Conservation (phyloP, 2,329 filamentous ascomycete genomes). For the Penicillium sp. region DNA sequence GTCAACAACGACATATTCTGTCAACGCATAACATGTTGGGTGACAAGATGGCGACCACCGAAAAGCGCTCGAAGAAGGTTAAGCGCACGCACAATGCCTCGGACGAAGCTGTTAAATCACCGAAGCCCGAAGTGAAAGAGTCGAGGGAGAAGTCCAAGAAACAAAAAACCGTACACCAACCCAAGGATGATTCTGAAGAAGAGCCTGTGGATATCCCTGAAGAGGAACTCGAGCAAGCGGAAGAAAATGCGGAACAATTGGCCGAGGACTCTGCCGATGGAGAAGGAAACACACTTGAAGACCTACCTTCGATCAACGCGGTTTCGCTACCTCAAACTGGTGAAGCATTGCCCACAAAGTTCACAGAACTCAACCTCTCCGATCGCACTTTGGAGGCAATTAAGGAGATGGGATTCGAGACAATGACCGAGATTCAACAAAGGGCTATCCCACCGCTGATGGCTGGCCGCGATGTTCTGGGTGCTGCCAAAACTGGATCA, state of each 20-base stretch:
- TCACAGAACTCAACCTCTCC: conserved; percentile 78
- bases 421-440: conserved; percentile 95
- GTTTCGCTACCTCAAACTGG: conserved; percentile 58
- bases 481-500: conserved; percentile 91
- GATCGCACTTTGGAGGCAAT: conserved; percentile 87
- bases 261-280: conserved; percentile 36
- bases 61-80: conserved; percentile 40
- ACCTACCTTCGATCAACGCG: conserved; percentile 49
- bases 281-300: conserved; percentile 35
- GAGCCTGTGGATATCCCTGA: background rate
- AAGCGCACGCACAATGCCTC: conserved; percentile 42
- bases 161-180: conserved; percentile 14
- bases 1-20: background rate
- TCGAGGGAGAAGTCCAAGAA: conserved; percentile 25
- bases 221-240: conserved; percentile 16
- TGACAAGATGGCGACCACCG: conserved; percentile 35
- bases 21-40: conserved; percentile 20
- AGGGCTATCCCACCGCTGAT: conserved; percentile 90
- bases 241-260: conserved; percentile 31
- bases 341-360: conserved; percentile 59
- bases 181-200: background rate
- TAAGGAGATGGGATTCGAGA: conserved; percentile 85
- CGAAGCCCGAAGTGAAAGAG: conserved; percentile 24
- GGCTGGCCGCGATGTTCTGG: conserved; percentile 84
- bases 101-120: conserved; percentile 20